Base-by-base conservation (phyloP, 129 eudicot genomes). In the Saposhnikovia divaricata region DNA sequence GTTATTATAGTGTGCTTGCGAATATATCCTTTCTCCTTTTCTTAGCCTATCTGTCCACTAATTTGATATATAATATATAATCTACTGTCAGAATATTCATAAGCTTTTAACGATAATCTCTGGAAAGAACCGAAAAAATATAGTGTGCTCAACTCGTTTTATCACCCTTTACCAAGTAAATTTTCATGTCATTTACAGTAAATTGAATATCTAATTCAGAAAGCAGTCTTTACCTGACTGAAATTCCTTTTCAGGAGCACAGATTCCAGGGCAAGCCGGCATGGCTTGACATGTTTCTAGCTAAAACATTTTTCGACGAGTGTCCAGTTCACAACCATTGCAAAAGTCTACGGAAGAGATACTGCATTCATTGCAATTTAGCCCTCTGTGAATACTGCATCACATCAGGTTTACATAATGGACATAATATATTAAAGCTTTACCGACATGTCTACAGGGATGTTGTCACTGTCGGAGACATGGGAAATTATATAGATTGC, bases 401-500 rank as follows among this genome's bases (percentile, higher is more conserved):
- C 13, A n/a, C 84, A 18, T 46, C 68, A 31, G 91, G 79, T 6
- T 4, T 7, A 23, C 96, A 91, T 78, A 10, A 25, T 1, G 74
- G 82, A n/a, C 92, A 91, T 51, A 71, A 45, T 23, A 53, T 85
- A 11, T 79, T 93, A 44, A 89, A 80, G 16, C 81, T 93, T 7
- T 89, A 89, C 82, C 81, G 90, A 21, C 93, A 87, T 79, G 87
- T 85, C 72, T 82, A 83, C 71, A 84, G 85, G 79, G 91, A 86
- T 55, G 94, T 88, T 16, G 94, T 93, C 2, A 84, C 80, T 27
- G 82, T 85, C 2, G 40, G 9, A 19, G 84, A 85, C 48, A 91
- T 91, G 46, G 81, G 61, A 72, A 43, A 6, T 5, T 74, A 84
- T 34, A 76, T 89, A 16, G 85, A 91, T 76, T 89, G 90, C 80